phyloP scores from a whole-genome alignment of 2,329 filamentous ascomycete species.

The Trichoderma atrobrunneum region DNA sequence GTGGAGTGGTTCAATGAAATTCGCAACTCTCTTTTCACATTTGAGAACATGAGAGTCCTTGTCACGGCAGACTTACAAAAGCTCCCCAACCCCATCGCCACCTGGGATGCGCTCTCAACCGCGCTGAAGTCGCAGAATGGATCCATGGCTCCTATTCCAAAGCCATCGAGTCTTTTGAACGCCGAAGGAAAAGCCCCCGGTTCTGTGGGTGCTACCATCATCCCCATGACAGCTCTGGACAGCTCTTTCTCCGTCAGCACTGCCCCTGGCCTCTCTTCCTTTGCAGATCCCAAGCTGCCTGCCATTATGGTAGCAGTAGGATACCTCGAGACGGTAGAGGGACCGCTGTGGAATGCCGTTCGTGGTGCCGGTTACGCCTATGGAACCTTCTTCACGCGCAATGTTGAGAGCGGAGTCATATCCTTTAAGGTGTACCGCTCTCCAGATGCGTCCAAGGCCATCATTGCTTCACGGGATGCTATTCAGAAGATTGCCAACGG shows the following conservation, averaged over 20 bases:
- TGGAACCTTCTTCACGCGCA: constrained; percentile 74
- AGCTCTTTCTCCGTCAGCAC: constrained; percentile 83
- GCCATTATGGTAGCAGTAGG: constrained; percentile 83
- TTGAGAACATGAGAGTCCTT: constrained; percentile 80
- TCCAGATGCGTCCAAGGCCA: constrained; percentile 84
- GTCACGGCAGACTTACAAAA: constrained; percentile 78
- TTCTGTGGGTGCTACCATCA: constrained; percentile 68
- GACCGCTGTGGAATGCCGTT: constrained; percentile 89
- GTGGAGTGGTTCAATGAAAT: constrained; percentile 75
- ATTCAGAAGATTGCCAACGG: constrained; percentile 74
- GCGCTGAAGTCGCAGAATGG: constrained; percentile 40
- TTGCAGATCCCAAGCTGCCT: constrained; percentile 73
- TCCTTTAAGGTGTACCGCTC: constrained; percentile 87
- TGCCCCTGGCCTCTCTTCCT: constrained; percentile 70
- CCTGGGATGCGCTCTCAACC: constrained; percentile 63
- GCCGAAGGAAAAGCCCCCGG: constrained; percentile 73
- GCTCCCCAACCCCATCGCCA: constrained; percentile 69
- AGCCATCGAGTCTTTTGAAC: constrained; percentile 69
- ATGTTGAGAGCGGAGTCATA: constrained; percentile 74
- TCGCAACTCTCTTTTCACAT: constrained; percentile 71
- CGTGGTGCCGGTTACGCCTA: constrained; percentile 93
- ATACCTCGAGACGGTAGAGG: constrained; percentile 91
- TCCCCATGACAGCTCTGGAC: constrained; percentile 90
- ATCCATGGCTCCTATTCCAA: constrained; percentile 64
- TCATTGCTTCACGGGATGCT: constrained; percentile 70